Percentiles rank a stretch among this genome's conserved stretches.
phyloP scores from a whole-genome alignment of 1,284 basidiomycete species.

The Fomes fomentarius region DNA sequence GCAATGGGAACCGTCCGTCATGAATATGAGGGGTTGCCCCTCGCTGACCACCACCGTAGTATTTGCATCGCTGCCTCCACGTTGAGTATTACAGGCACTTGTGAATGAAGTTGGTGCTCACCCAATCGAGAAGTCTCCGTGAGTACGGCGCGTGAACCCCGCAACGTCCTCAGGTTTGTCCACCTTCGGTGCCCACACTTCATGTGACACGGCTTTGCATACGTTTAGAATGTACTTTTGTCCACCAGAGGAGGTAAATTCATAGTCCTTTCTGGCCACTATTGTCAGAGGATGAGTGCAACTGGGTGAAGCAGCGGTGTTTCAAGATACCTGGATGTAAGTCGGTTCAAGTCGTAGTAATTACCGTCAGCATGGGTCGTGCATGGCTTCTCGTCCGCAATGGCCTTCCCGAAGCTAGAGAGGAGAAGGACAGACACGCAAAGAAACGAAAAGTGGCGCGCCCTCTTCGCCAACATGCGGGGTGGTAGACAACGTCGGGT shows the following conservation, averaged over 20 bases:
- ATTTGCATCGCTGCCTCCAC: constrained; percentile 53
- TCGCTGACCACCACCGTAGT: constrained; percentile 57
- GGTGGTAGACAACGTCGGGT: not conserved
- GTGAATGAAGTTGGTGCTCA: constrained; percentile 36
- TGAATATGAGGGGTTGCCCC: constrained; percentile 48
- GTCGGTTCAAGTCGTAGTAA: constrained; percentile 65
- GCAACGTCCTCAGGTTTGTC: constrained; percentile 59
- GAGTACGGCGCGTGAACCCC: constrained; percentile 61
- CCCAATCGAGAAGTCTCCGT: constrained; percentile 77
- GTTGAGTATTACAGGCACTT: not conserved
- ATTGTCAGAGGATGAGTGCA: constrained; percentile 15
- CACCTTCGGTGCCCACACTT: constrained; percentile 60
- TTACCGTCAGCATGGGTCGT: constrained; percentile 45
- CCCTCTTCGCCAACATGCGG: constrained; percentile 10
- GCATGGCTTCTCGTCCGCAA: constrained; percentile 39
- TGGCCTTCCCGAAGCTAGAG: constrained; percentile 4
- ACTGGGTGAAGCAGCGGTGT: not conserved
- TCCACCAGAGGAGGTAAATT: constrained; percentile 50
- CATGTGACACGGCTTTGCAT: constrained; percentile 57
- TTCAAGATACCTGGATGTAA: constrained; percentile 51
- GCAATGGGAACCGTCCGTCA: constrained; percentile 66
- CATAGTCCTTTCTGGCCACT: constrained; percentile 62
- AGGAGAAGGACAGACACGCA: constrained; percentile 10
- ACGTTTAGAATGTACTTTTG: constrained; percentile 60
- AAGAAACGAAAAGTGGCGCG: constrained; percentile 8